Percentiles rank a stretch among this genome's conserved stretches.
Evolutionary conservation across 371 early-diverging fungal genomes (phyloP).

Genomic region (Smittium mucronatum): DNA sequence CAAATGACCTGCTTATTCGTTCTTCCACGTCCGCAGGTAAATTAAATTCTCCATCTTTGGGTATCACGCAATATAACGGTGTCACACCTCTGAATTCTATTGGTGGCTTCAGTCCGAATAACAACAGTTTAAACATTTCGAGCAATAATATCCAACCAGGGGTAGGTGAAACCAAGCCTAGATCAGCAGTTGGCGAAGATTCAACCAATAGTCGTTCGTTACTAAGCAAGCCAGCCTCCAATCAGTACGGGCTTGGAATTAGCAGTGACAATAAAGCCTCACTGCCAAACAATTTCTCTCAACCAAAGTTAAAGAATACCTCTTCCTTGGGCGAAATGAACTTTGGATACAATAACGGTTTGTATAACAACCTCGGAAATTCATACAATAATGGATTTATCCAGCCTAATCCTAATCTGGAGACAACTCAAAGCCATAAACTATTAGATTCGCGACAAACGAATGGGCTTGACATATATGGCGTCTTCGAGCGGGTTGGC

Average conservation of each 20-base stretch:
- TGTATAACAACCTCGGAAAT: background rate
- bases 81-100: too few species aligned
- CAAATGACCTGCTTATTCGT: too few species aligned
- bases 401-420: background rate
- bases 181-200: too few species aligned
- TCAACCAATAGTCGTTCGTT: too few species aligned
- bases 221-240: too few species aligned
- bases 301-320: background rate
- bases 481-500: slow-evolving; percentile 25
- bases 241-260: background rate
- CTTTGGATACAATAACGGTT: background rate
- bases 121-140: too few species aligned
- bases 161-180: too few species aligned
- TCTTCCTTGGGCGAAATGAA: background rate
- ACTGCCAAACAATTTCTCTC: background rate
- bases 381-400: background rate
- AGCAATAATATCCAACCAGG: too few species aligned
- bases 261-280: background rate
- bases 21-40: too few species aligned
- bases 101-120: too few species aligned
- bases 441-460: slow-evolving; percentile 29
- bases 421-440: background rate
- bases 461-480: slow-evolving; percentile 37
- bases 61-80: too few species aligned
- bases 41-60: too few species aligned